A percentile compares a stretch with the other conserved stretches of the same genome.
These are phyloP conservation scores for Allomyces javanicus DNA, from an alignment of 192 early-diverging fungal species.

Conservation along the genomic window DNA sequence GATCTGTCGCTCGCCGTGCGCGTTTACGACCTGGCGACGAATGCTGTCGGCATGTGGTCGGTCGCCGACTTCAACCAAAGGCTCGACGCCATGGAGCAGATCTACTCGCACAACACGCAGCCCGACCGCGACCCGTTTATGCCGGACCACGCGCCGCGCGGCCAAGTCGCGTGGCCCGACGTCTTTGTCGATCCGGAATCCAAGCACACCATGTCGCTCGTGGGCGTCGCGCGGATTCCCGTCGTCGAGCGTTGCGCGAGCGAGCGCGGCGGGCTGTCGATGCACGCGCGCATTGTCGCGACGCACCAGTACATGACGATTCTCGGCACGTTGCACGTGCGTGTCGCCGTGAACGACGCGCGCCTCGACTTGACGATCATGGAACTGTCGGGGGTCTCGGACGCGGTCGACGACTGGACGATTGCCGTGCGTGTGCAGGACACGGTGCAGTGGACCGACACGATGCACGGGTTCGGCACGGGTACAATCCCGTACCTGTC, in stretches of 20 bases:
- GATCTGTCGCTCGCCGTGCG: constrained; percentile 6
- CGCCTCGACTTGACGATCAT: not conserved
- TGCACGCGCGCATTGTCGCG: not conserved
- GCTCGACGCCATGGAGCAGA: not conserved
- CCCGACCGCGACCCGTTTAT: not conserved
- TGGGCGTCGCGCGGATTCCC: not conserved
- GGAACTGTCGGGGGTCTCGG: not conserved
- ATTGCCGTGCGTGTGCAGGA: too few relatives aligned
- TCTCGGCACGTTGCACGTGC: not conserved
- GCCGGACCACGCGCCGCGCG: not conserved
- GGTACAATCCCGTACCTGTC: too few relatives aligned
- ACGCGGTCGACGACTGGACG: too few relatives aligned
- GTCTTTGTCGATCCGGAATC: not conserved
- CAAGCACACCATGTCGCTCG: not conserved
- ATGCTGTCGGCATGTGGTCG: constrained; percentile 1
- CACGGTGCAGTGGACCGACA: too few relatives aligned
- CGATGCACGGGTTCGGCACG: too few relatives aligned
- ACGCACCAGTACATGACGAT: not conserved
- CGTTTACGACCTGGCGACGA: not conserved
- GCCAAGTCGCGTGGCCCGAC: not conserved
- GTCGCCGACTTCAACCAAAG: not conserved
- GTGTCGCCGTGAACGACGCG: not conserved
- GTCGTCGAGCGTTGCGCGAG: too few relatives aligned
- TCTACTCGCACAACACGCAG: not conserved
- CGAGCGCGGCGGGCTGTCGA: too few relatives aligned